Evolutionary conservation across 352 stramenopile species (phyloP), one percentile per base, ranked within the genome.

Genomic region (Pythium oligandrum): DNA sequence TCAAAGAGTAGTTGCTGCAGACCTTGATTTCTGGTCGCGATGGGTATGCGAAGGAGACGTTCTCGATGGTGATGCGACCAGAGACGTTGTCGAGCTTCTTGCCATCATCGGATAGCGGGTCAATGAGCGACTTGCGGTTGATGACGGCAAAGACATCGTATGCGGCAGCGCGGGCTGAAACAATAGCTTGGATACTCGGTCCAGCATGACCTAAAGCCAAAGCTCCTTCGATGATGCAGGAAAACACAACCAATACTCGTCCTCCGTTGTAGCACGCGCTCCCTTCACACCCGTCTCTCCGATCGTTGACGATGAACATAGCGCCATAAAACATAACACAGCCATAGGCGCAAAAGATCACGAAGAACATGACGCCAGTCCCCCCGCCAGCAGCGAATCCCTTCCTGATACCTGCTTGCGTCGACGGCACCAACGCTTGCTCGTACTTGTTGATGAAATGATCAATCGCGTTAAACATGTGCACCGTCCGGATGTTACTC

Each of bases 311-410:
- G 40, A 75, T 63, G n/a, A 53, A 44, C 32, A 75, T 55, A 0
- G 73, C 69, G 31, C 73, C 73, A 46, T 73, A 86, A 53, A 64
- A 80, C 68, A 86, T 67, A 3, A 73, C 69, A 6, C 60, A 40
- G 2, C 61, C 69, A 55, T 85, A 86, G 11, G 68, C 70, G 66
- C 73, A 68, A 40, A 63, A 68, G 12, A 71, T n/a, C 35, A 61
- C 46, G 11, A 80, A 68, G 47, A 70, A 81, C 54, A 77, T 68
- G 32, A 72, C 26, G 0, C 66, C 68, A 32, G 54, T 75, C 7
- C 66, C 70, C 0, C 46, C 31, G 12, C 68, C 57, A 7, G 70
- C 59, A 0, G 72, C 57, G 6, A 71, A 44, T 4, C 64, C 64
- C 37, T 76, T 78, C n/a, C 36, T 40, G 40, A 75, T 63, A 32